These are phyloP conservation scores for Agrostemma githago DNA, from an alignment of 148 eudicot genomes.

Conservation along the genomic window DNA sequence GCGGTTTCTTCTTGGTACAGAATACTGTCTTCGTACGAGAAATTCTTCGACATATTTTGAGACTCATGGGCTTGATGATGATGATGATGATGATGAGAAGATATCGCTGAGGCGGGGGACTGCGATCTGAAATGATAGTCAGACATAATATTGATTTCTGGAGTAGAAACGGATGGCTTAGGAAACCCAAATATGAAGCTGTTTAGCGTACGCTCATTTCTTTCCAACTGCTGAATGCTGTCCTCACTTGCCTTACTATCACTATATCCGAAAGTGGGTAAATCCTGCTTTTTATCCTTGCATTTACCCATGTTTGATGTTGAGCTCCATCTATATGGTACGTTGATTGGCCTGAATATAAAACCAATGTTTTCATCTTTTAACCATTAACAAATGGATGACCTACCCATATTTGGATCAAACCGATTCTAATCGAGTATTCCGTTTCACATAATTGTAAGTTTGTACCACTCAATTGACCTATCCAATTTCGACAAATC, in stretches of 20 bases:
- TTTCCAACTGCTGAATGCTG: neutral
- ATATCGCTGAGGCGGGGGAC: constrained; percentile 49
- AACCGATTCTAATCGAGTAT: no score
- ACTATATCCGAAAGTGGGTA: constrained; percentile 26
- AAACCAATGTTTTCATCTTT: neutral
- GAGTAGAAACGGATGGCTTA: constrained; percentile 33
- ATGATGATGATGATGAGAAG: constrained; percentile 35
- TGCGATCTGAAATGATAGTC: constrained; percentile 31
- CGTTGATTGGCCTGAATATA: constrained; percentile 50
- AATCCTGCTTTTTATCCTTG: constrained; percentile 22
- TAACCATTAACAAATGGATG: neutral
- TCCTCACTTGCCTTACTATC: neutral
- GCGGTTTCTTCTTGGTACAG: constrained; percentile 10
- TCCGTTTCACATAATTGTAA: no score
- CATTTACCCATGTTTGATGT: constrained; percentile 22
- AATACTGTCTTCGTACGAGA: constrained; percentile 1
- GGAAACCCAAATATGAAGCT: constrained; percentile 35
- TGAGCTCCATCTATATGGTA: constrained; percentile 50
- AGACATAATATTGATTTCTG: constrained; percentile 33
- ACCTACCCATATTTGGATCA: neutral
- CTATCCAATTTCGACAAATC: no score
- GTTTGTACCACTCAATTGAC: no score
- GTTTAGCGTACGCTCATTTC: constrained; percentile 23
- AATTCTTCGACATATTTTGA: neutral
- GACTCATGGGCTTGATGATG: constrained; percentile 18